These are phyloP conservation scores for Yamadazyma insecticola DNA, from an alignment of 805 yeast species.

Conservation along the genomic window DNA sequence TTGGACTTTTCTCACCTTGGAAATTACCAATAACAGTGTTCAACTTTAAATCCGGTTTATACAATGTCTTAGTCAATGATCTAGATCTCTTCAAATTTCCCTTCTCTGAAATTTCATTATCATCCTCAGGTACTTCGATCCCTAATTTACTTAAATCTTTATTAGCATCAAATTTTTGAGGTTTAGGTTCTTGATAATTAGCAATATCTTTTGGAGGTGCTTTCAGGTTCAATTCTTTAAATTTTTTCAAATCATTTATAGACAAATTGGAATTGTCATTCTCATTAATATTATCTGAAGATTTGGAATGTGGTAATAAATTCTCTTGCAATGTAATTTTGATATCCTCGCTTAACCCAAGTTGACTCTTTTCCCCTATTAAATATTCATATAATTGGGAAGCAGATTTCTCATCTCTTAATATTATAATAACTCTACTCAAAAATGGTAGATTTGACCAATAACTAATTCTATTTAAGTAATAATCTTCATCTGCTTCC, in stretches of 20 bases:
- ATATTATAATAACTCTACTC: conserved; percentile 32
- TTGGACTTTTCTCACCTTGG: conserved; percentile 18
- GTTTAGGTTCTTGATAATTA: conserved; percentile 32
- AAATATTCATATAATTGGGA: conserved; percentile 18
- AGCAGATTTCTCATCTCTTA: conserved; percentile 27
- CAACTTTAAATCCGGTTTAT: conserved; percentile 26
- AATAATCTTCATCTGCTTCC: conserved; percentile 18
- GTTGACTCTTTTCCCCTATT: conserved; percentile 5
- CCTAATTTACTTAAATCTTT: conserved; percentile 27
- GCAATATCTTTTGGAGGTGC: conserved; percentile 9
- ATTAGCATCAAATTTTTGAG: conserved; percentile 24
- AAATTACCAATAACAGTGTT: conserved; percentile 12
- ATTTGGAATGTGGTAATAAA: conserved; percentile 29
- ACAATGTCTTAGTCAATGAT: conserved; percentile 33
- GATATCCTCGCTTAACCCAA: conserved; percentile 12
- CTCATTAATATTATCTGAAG: conserved; percentile 18
- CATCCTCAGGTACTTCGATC: conserved; percentile 22
- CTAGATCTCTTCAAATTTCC: conserved; percentile 15
- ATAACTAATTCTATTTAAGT: conserved; percentile 22
- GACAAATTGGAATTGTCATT: conserved; percentile 11
- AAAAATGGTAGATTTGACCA: conserved; percentile 39
- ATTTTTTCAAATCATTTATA: conserved; percentile 17
- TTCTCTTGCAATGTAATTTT: conserved; percentile 35
- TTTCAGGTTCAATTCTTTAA: too few relatives aligned
- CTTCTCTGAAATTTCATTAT: conserved; percentile 11